Evolutionary conservation across 2,329 filamentous ascomycete species (phyloP).

Genomic region (Chaetomiaceae sp.): DNA sequence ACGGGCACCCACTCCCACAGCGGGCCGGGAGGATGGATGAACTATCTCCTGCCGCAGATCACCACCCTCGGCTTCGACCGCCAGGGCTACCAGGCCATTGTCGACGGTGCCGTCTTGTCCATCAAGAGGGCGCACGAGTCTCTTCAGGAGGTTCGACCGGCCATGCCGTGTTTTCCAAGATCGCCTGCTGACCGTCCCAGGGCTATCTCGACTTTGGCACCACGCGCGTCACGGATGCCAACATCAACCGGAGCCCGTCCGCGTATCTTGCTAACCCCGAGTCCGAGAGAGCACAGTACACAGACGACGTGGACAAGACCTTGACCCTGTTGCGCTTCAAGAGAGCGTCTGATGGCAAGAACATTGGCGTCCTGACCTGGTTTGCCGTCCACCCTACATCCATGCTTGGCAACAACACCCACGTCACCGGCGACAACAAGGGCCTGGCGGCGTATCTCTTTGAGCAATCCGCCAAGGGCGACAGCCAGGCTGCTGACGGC

Average conservation of each 20-base stretch:
- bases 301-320: constrained; percentile 62
- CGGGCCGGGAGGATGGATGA: constrained; percentile 85
- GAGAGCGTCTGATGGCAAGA: constrained; percentile 64
- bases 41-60: constrained; percentile 85
- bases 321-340: constrained; percentile 75
- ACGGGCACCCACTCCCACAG: constrained; percentile 89
- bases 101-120: constrained; percentile 75
- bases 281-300: constrained; percentile 65
- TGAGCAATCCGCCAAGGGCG: constrained; percentile 61
- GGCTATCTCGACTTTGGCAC: constrained; percentile 65
- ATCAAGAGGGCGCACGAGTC: constrained; percentile 74
- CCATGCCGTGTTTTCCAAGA: neutral
- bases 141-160: constrained; percentile 43
- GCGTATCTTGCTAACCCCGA: constrained; percentile 79
- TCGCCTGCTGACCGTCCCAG: constrained; percentile 22
- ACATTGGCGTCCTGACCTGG: constrained; percentile 80
- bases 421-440: constrained; percentile 89
- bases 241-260: constrained; percentile 79
- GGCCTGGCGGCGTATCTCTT: constrained; percentile 81
- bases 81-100: constrained; percentile 81
- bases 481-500: constrained; percentile 50
- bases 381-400: constrained; percentile 89
- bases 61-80: constrained; percentile 81
- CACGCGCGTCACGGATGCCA: constrained; percentile 61
- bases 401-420: constrained; percentile 83